These are phyloP conservation scores for Suhomyces choctaworum DNA, from an alignment of 1,139 yeast genomes.

Conservation along the genomic window DNA sequence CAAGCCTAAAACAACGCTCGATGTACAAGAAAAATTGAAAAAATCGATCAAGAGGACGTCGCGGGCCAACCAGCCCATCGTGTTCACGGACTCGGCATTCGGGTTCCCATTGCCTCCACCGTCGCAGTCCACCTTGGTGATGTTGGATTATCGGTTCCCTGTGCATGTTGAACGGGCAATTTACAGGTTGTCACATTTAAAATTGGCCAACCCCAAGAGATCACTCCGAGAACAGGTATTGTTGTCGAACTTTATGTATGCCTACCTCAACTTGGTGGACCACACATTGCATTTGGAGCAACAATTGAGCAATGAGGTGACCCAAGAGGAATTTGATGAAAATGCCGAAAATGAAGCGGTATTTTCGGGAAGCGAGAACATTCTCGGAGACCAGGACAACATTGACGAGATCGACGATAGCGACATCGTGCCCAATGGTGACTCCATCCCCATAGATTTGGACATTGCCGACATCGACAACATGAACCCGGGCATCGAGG, in stretches of 20 bases:
- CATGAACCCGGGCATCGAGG: slow-evolving; percentile 13
- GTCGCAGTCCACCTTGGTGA: slow-evolving; percentile 68
- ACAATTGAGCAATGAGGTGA: slow-evolving; percentile 26
- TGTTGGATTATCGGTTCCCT: slow-evolving; percentile 85
- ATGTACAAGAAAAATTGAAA: slow-evolving; percentile 48
- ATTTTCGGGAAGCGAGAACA: slow-evolving; percentile 11
- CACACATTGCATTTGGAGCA: slow-evolving; percentile 80
- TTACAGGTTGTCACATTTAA: slow-evolving; percentile 85
- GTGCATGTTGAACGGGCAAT: slow-evolving; percentile 95
- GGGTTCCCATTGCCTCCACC: slow-evolving; percentile 85
- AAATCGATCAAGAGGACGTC: slow-evolving; percentile 46
- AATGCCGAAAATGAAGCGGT: slow-evolving; percentile 15
- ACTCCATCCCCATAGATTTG: slow-evolving; percentile 21
- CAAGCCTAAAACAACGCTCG: slow-evolving; percentile 40
- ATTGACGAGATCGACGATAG: slow-evolving; percentile 16
- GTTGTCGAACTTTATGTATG: slow-evolving; percentile 94
- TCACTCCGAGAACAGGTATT: slow-evolving; percentile 90
- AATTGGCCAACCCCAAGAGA: slow-evolving; percentile 89
- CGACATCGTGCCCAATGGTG: slow-evolving; percentile 15
- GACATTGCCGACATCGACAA: slow-evolving; percentile 15
- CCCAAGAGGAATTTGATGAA: slow-evolving; percentile 20
- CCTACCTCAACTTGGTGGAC: slow-evolving; percentile 90
- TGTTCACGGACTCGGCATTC: slow-evolving; percentile 78
- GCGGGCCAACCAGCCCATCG: slow-evolving; percentile 66
- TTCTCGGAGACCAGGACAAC: slow-evolving; percentile 16